phyloP scores from a whole-genome alignment of 129 eudicot genomes.

The Logfia minima region DNA sequence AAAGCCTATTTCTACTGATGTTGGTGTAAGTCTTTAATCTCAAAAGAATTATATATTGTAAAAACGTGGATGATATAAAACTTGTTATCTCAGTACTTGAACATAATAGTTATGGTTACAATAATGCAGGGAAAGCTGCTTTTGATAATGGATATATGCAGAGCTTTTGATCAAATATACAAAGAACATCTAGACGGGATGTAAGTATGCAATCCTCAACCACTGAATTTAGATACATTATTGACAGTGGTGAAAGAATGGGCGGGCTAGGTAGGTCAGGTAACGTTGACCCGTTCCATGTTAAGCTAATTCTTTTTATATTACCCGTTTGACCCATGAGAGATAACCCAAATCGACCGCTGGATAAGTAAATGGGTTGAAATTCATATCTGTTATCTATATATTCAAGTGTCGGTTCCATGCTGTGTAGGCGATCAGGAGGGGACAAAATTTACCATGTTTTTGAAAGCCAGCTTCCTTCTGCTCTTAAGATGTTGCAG shows the following conservation, averaged over 20 bases:
- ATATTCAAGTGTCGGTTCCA: neutral
- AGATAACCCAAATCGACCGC: neutral
- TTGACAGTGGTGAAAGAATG: neutral
- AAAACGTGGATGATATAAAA: neutral
- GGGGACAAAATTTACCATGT: slow-evolving; percentile 80
- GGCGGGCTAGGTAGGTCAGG: neutral
- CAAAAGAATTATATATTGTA: no score
- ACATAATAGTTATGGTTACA: slow-evolving; percentile 1
- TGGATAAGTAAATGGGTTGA: neutral
- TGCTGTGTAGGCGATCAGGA: slow-evolving; percentile 60
- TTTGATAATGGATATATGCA: slow-evolving; percentile 49
- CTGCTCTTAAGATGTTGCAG: slow-evolving; percentile 64
- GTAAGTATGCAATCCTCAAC: slow-evolving; percentile 29
- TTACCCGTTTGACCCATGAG: neutral
- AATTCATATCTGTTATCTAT: neutral
- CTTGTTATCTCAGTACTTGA: neutral
- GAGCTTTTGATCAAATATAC: slow-evolving; percentile 49
- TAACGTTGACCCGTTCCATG: neutral
- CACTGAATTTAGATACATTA: neutral
- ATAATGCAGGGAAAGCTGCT: slow-evolving; percentile 41
- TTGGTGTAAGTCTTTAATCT: slow-evolving; percentile 40
- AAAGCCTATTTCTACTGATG: slow-evolving; percentile 46
- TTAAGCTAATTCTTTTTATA: no score
- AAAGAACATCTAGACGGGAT: slow-evolving; percentile 53
- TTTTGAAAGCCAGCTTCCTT: slow-evolving; percentile 75